A percentile compares a stretch with the other conserved stretches of the same genome.
phyloP scores from a whole-genome alignment of 768 basidiomycete species.

The Russula brevipes region DNA sequence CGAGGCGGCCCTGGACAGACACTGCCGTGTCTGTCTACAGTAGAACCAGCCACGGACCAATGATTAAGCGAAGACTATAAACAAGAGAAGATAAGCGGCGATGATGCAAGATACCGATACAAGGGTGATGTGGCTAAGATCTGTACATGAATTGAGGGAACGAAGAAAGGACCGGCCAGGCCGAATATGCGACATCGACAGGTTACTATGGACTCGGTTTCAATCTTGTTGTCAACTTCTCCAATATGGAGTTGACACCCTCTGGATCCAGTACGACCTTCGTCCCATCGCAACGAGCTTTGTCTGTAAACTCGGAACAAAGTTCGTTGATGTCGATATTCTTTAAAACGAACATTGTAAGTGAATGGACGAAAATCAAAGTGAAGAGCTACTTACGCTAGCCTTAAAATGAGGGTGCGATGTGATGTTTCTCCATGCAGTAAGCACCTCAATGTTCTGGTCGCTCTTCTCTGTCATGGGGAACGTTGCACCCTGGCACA shows the following conservation, averaged over 20 bases:
- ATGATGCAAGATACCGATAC: slow-evolving; percentile 21
- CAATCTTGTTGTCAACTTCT: slow-evolving; percentile 35
- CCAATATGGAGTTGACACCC: slow-evolving; percentile 41
- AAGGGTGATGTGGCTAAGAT: slow-evolving; percentile 5
- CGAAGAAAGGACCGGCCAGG: neutral
- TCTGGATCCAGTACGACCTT: slow-evolving; percentile 69
- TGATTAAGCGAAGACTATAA: slow-evolving; percentile 15
- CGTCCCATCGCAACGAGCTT: slow-evolving; percentile 79
- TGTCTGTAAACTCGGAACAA: slow-evolving; percentile 72
- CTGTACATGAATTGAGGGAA: slow-evolving; percentile 5
- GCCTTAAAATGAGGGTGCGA: slow-evolving; percentile 67
- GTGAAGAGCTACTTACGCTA: slow-evolving; percentile 38
- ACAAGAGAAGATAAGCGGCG: slow-evolving; percentile 1
- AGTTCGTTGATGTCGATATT: slow-evolving; percentile 75
- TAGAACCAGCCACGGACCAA: neutral
- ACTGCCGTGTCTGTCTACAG: no score
- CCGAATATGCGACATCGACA: neutral
- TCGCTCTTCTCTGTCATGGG: slow-evolving; percentile 65
- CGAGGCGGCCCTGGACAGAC: no score
- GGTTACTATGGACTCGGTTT: slow-evolving; percentile 6
- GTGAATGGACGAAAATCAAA: neutral
- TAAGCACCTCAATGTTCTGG: slow-evolving; percentile 69
- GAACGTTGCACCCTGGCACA: slow-evolving; percentile 62
- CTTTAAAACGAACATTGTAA: slow-evolving; percentile 33
- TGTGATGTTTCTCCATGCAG: slow-evolving; percentile 74